Percentiles rank a stretch among this genome's conserved stretches.
phyloP scores from a whole-genome alignment of 2,329 filamentous ascomycete species.

The Mycogone perniciosa region DNA sequence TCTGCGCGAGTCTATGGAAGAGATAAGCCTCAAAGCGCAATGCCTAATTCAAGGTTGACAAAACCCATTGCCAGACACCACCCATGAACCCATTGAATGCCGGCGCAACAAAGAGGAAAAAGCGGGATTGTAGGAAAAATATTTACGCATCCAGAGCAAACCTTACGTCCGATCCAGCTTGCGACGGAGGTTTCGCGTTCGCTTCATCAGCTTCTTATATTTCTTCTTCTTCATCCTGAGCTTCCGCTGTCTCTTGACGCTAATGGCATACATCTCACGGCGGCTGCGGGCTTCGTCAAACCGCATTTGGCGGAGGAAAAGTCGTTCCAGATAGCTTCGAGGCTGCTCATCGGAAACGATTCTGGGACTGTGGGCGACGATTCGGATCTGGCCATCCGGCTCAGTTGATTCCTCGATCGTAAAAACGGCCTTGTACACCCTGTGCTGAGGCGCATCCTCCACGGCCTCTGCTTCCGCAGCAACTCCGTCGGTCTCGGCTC shows the following conservation, averaged over 20 bases:
- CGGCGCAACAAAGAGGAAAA: conserved; percentile 18
- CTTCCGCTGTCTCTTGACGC: conserved; percentile 85
- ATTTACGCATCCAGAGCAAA: conserved; percentile 19
- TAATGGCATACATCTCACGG: conserved; percentile 70
- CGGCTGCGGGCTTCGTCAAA: conserved; percentile 49
- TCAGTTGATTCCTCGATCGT: conserved; percentile 62
- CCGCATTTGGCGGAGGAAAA: conserved; percentile 57
- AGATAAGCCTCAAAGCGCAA: conserved; percentile 24
- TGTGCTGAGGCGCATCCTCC: conserved; percentile 39
- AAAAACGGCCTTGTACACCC: conserved; percentile 58
- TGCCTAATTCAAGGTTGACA: conserved; percentile 22
- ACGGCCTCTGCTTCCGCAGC: conserved; percentile 26
- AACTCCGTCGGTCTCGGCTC: conserved; percentile 31
- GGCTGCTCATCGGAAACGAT: conserved; percentile 45
- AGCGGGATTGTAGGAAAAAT: conserved; percentile 17
- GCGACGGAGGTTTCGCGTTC: conserved; percentile 79
- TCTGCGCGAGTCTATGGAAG: conserved; percentile 30
- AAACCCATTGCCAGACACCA: conserved; percentile 27
- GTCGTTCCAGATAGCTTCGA: conserved; percentile 62
- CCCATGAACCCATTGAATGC: conserved; percentile 22
- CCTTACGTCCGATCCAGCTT: conserved; percentile 65
- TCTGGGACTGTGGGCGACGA: conserved; percentile 54
- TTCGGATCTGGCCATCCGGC: conserved; percentile 52
- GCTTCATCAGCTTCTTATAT: conserved; percentile 98
- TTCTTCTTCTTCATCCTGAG: conserved; percentile 99